Evolutionary conservation across 306 rosid species (phyloP).

Genomic region (Inga leiocalycina): DNA sequence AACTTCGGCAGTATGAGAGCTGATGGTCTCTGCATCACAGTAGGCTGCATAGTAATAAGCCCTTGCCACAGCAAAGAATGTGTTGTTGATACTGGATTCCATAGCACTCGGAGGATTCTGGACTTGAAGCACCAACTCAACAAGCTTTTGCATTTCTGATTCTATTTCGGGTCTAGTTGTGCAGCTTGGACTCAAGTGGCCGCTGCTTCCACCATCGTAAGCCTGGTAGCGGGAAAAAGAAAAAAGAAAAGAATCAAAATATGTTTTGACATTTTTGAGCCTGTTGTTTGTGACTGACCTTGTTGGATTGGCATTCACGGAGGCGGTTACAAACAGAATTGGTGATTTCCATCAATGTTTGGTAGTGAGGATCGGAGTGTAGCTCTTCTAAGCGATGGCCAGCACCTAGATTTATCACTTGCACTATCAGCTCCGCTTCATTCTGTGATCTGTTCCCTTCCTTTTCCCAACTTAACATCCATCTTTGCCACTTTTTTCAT

Average conservation of each 20-base stretch:
- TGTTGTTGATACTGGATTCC: constrained; percentile 54
- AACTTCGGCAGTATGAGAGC: constrained; percentile 62
- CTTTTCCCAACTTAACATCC: constrained; percentile 67
- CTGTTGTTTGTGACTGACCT: constrained; percentile 42
- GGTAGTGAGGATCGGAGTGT: constrained; percentile 43
- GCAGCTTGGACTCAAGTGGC: constrained; percentile 15
- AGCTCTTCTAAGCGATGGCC: constrained; percentile 55
- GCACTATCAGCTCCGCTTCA: constrained; percentile 67
- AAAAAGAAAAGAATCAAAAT: background rate
- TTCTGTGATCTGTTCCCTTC: constrained; percentile 46
- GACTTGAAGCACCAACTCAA: constrained; percentile 50
- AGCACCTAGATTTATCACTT: constrained; percentile 55
- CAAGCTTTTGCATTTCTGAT: constrained; percentile 70
- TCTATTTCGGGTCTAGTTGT: constrained; percentile 48
- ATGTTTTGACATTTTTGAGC: background rate
- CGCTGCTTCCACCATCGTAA: constrained; percentile 19
- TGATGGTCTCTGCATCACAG: constrained; percentile 54
- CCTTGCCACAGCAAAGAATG: constrained; percentile 66
- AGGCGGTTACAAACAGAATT: constrained; percentile 59
- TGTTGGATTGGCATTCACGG: constrained; percentile 40
- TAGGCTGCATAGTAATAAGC: constrained; percentile 65
- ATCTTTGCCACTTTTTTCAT: constrained; percentile 65
- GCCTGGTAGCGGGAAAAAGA: constrained; percentile 38
- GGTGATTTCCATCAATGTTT: constrained; percentile 47
- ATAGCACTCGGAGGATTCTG: constrained; percentile 48